A percentile compares a stretch with the other conserved stretches of the same genome.
Conservation (phyloP, 2,329 filamentous ascomycete genomes). For the Aurifilum marmelostoma region DNA sequence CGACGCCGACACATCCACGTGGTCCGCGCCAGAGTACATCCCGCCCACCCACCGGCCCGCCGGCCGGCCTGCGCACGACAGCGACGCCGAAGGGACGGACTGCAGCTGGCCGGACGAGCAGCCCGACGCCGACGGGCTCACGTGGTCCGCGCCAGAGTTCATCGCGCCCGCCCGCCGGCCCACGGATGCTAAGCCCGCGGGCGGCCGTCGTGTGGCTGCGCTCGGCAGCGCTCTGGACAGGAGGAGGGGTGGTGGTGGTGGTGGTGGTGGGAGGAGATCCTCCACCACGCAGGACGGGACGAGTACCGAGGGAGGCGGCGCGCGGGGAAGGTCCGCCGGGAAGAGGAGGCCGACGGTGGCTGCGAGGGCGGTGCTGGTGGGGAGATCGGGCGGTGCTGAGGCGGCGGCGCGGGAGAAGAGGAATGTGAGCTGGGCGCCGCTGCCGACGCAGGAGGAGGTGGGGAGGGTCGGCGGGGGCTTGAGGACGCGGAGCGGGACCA, state of each 20-base stretch:
- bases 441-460: conserved; percentile 9
- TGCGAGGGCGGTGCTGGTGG: not conserved
- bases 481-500: conserved; percentile 8
- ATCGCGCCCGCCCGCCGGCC: conserved; percentile 1
- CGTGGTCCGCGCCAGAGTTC: conserved; percentile 9
- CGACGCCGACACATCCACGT: not conserved
- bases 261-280: not conserved
- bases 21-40: conserved; percentile 14
- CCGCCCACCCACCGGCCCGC: not conserved
- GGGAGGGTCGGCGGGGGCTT: not conserved
- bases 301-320: not conserved
- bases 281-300: not conserved
- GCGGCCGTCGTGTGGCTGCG: not conserved
- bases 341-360: not conserved
- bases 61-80: not conserved
- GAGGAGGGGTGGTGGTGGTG: too few species aligned
- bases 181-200: not conserved
- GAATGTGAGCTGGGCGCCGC: conserved; percentile 11
- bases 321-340: not conserved
- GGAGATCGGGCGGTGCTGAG: not conserved
- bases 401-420: not conserved
- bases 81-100: not conserved
- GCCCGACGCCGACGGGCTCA: not conserved
- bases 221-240: not conserved
- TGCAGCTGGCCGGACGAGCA: not conserved